Conservation (phyloP, 1,139 yeast species). For the Candida gigantensis region DNA sequence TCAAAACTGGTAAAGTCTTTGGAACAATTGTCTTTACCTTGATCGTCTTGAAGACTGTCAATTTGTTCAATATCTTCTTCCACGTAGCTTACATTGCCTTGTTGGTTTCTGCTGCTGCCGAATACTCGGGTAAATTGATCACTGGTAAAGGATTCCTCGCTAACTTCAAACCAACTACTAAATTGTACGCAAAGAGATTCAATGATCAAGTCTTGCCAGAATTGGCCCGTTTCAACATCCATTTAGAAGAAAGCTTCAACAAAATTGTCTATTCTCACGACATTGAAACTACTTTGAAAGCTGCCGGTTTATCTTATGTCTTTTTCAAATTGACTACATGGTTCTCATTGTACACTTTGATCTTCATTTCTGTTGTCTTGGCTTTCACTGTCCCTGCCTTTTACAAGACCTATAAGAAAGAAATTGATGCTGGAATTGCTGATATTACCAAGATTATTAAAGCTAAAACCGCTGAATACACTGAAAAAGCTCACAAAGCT, state of each 20-base stretch:
- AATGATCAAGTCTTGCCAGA: conserved; percentile 44
- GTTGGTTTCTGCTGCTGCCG: conserved; percentile 63
- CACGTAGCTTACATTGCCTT: conserved; percentile 50
- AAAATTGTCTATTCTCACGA: conserved; percentile 66
- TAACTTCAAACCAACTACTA: conserved; percentile 55
- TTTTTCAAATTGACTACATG: conserved; percentile 73
- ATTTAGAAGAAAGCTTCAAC: conserved; percentile 53
- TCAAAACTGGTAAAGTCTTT: conserved; percentile 73
- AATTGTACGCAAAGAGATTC: conserved; percentile 41
- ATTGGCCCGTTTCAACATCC: conserved; percentile 43
- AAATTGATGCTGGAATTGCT: conserved; percentile 74
- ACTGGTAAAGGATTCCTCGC: conserved; percentile 75
- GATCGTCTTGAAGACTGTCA: conserved; percentile 66
- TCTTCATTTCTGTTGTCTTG: conserved; percentile 55
- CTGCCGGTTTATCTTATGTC: conserved; percentile 65
- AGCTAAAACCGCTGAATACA: conserved; percentile 54
- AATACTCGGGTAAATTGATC: conserved; percentile 63
- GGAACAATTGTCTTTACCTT: conserved; percentile 63
- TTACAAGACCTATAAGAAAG: conserved; percentile 72
- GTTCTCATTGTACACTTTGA: conserved; percentile 72
- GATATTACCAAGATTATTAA: conserved; percentile 57
- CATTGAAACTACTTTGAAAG: conserved; percentile 68
- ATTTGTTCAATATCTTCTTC: conserved; percentile 69
- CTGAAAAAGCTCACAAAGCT: conserved; percentile 55
- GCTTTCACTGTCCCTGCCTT: conserved; percentile 77